phyloP scores from a whole-genome alignment of 73 alveolate species.

The Loxodes magnus region DNA sequence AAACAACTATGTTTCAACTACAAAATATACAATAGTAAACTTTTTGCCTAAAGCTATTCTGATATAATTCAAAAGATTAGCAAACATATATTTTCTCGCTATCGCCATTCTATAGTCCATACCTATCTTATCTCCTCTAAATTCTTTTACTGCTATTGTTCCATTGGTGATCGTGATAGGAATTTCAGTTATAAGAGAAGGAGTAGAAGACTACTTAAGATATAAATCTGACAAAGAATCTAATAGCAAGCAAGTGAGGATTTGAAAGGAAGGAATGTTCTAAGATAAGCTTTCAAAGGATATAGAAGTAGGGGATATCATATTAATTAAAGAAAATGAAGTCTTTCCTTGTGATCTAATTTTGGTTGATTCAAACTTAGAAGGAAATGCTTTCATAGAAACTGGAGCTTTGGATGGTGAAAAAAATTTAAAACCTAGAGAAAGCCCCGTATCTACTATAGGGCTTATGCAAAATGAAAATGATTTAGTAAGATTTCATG shows the following conservation, averaged over 20 bases:
- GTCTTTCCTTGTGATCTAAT: constrained; percentile 96
- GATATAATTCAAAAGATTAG: constrained; percentile 54
- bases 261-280: constrained; percentile 6
- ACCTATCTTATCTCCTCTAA: constrained; percentile 72
- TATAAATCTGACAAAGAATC: constrained; percentile 41
- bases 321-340: constrained; percentile 71
- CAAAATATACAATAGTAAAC: constrained; percentile 46
- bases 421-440: constrained; percentile 90
- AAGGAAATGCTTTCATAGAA: constrained; percentile 89
- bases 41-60: constrained; percentile 53
- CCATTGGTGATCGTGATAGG: constrained; percentile 92
- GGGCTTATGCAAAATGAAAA: not conserved
- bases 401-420: constrained; percentile 94
- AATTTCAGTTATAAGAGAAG: constrained; percentile 84
- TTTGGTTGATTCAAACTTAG: constrained; percentile 78
- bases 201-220: constrained; percentile 36
- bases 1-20: constrained; percentile 65
- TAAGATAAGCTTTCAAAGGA: constrained; percentile 18
- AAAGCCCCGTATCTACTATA: constrained; percentile 44
- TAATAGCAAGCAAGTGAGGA: constrained; percentile 24
- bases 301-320: constrained; percentile 68
- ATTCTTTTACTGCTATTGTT: constrained; percentile 77
- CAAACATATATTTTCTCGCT: constrained; percentile 61
- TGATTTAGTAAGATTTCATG: constrained; percentile 21
- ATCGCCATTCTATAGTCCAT: constrained; percentile 73